Percentiles rank a stretch among this genome's conserved stretches.
These are phyloP conservation scores for Xerocomellus dryophilus DNA, from an alignment of 768 basidiomycete genomes.

Conservation along the genomic window DNA sequence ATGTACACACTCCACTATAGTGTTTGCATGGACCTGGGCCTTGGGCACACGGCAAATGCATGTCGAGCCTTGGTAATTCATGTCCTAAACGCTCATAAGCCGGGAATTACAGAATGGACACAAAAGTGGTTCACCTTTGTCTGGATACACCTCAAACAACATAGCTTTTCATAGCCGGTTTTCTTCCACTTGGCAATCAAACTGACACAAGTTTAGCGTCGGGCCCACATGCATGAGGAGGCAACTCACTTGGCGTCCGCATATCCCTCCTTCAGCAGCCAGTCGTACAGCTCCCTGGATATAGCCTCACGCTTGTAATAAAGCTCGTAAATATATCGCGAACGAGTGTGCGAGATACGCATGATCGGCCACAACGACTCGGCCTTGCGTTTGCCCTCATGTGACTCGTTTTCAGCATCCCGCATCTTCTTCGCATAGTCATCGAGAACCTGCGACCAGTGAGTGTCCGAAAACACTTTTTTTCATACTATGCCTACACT, in stretches of 20 bases:
- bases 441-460: constrained; percentile 71
- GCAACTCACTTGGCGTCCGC: constrained; percentile 87
- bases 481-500: constrained; percentile 41
- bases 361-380: constrained; percentile 97
- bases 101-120: constrained; percentile 1
- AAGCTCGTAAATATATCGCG: constrained; percentile 95
- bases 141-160: constrained; percentile 95
- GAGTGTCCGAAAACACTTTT: background rate
- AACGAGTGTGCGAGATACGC: constrained; percentile 95
- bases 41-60: constrained; percentile 98
- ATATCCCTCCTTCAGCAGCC: constrained; percentile 96
- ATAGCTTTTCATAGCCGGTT: constrained; percentile 95
- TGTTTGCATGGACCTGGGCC: constrained; percentile 83
- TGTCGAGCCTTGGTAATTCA: constrained; percentile 99
- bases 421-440: constrained; percentile 99
- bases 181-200: constrained; percentile 99
- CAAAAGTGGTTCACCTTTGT: constrained; percentile 56
- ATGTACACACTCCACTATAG: constrained; percentile 93
- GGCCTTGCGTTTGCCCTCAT: constrained; percentile 95
- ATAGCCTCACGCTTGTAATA: constrained; percentile 99
- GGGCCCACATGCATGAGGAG: background rate
- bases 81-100: constrained; percentile 58
- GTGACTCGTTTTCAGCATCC: constrained; percentile 97
- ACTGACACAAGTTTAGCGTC: constrained; percentile 40
- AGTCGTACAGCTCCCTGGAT: constrained; percentile 90